Evolutionary conservation across 2,329 filamentous ascomycete species (phyloP).

Genomic region (Calonectria henricotiae): DNA sequence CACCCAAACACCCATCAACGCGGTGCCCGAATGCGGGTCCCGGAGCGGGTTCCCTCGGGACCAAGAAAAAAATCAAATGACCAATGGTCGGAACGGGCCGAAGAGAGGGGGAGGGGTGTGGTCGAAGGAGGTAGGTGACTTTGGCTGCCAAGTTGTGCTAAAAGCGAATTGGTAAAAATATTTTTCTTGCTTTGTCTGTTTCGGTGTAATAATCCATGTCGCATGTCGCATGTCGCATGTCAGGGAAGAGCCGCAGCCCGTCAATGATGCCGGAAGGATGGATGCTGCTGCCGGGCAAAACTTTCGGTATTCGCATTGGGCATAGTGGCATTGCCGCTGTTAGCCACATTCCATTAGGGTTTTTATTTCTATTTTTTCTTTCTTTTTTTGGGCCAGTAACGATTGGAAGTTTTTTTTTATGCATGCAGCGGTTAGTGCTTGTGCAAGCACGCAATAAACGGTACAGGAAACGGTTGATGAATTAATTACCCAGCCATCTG

Average conservation of each 20-base stretch:
- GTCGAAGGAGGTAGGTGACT: not conserved
- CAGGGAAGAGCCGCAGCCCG: slow-evolving; percentile 29
- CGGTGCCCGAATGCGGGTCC: slow-evolving; percentile 44
- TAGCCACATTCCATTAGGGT: not conserved
- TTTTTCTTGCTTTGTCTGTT: not conserved
- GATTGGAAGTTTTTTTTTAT: not conserved
- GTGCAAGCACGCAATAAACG: not conserved
- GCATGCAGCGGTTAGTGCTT: not conserved
- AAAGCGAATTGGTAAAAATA: not conserved
- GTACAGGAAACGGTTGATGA: not conserved
- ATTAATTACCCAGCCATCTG: not conserved
- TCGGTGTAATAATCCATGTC: slow-evolving; percentile 28
- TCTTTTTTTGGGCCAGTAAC: no score
- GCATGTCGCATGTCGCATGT: slow-evolving; percentile 15
- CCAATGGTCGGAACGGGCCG: slow-evolving; percentile 36
- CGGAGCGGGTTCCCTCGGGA: slow-evolving; percentile 23
- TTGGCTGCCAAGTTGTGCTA: slow-evolving; percentile 5
- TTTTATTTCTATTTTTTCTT: no score
- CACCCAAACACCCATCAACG: slow-evolving; percentile 30
- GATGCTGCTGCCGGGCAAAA: slow-evolving; percentile 17
- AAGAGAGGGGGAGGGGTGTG: not conserved
- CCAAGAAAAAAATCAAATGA: slow-evolving; percentile 24
- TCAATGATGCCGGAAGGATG: slow-evolving; percentile 23
- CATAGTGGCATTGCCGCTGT: slow-evolving; percentile 30
- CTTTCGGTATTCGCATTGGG: slow-evolving; percentile 29